Conservation (phyloP, 2,329 filamentous ascomycete genomes). For the Neodidymelliopsis sp. region DNA sequence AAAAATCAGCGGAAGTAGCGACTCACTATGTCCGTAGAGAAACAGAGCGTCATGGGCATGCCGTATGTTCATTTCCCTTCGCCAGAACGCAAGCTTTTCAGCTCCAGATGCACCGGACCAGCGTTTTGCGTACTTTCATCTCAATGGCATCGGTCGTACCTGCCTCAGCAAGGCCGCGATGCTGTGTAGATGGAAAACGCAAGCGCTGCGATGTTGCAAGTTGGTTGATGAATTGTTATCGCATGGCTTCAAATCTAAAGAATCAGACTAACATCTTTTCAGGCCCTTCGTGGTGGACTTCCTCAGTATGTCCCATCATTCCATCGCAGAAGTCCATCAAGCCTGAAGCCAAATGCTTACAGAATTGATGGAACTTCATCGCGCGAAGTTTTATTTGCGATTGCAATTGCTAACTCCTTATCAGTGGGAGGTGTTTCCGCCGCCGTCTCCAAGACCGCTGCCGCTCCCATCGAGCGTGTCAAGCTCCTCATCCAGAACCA, state of each 20-base stretch:
- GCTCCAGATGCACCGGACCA: conserved; percentile 24
- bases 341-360: conserved; percentile 34
- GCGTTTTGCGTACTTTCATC: conserved; percentile 31
- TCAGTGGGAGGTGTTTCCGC: conserved; percentile 99
- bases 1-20: too few relatives aligned
- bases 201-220: conserved; percentile 26
- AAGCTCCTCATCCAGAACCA: conserved; percentile 99
- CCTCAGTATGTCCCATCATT: conserved; percentile 78
- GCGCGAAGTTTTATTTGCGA: conserved; percentile 13
- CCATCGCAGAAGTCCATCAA: conserved; percentile 25
- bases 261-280: conserved; percentile 35
- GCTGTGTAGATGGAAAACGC: conserved; percentile 30
- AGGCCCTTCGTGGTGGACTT: conserved; percentile 98
- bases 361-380: conserved; percentile 17
- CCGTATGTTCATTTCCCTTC: conserved; percentile 41
- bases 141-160: conserved; percentile 38
- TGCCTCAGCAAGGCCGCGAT: conserved; percentile 25
- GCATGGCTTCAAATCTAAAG: not conserved
- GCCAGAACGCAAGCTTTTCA: conserved; percentile 25
- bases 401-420: conserved; percentile 53
- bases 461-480: conserved; percentile 99
- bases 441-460: conserved; percentile 99
- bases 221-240: conserved; percentile 24
- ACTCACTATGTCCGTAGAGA: too few relatives aligned
- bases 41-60: conserved; percentile 59